Evolutionary conservation across 345 rosid genomes (phyloP).

Genomic region (Abelmoschus esculentus): DNA sequence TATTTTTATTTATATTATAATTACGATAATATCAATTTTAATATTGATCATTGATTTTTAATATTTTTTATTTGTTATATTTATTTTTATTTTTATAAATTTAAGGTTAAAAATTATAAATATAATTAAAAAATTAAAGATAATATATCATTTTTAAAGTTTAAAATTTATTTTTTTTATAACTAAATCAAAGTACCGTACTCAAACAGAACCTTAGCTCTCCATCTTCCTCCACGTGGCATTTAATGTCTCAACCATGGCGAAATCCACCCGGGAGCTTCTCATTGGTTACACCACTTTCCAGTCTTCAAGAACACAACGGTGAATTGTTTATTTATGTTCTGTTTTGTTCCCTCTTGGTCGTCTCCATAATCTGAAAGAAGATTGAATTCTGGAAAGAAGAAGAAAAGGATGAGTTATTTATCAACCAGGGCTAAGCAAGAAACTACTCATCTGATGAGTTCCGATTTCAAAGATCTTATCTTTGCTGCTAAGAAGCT

Average conservation of each 20-base stretch:
- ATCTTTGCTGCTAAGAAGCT: conserved; percentile 42
- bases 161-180: too few relatives aligned
- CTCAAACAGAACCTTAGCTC: neutral
- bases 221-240: neutral
- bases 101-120: too few relatives aligned
- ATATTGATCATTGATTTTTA: too few relatives aligned
- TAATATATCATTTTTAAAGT: too few relatives aligned
- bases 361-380: conserved; percentile 1
- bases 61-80: too few relatives aligned
- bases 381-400: neutral
- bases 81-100: too few relatives aligned
- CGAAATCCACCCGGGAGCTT: neutral
- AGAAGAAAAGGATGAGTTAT: conserved; percentile 20
- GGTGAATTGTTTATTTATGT: neutral
- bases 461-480: conserved; percentile 47
- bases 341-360: neutral
- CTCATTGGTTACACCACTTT: neutral
- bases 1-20: too few relatives aligned
- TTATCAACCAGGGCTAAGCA: conserved; percentile 34
- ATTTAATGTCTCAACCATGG: neutral
- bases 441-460: conserved; percentile 26
- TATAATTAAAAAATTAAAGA: too few relatives aligned
- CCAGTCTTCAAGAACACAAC: neutral
- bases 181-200: too few relatives aligned
- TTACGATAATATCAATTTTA: too few relatives aligned